Percentiles rank a stretch among this genome's conserved stretches.
Conservation (phyloP, 2,329 filamentous ascomycete genomes). For the Zymoseptoria crescenta region DNA sequence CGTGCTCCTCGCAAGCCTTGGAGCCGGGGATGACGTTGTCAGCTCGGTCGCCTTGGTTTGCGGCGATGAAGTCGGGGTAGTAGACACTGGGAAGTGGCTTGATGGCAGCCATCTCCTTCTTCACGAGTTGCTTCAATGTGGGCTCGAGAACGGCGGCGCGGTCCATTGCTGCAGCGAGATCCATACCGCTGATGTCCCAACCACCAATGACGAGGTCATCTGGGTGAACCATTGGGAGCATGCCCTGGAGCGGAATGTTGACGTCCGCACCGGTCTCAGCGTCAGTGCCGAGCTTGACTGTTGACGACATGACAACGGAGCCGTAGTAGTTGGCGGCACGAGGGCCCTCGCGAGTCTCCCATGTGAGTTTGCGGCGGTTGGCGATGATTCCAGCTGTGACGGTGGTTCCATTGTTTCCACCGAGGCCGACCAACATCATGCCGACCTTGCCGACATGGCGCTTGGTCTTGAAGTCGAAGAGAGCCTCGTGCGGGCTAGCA, state of each 20-base stretch:
- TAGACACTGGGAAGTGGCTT: conserved; percentile 90
- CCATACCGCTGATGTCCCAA: conserved; percentile 93
- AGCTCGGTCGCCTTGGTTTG: conserved; percentile 94
- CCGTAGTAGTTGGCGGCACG: conserved; percentile 94
- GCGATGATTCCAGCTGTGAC: conserved; percentile 95
- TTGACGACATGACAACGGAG: conserved; percentile 93
- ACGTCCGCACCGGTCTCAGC: conserved; percentile 76
- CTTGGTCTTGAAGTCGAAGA: conserved; percentile 96
- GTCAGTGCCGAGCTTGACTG: conserved; percentile 90
- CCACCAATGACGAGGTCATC: conserved; percentile 92
- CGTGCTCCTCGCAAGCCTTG: conserved; percentile 79
- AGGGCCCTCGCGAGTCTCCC: conserved; percentile 88
- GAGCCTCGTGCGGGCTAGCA: conserved; percentile 77
- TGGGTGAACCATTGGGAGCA: conserved; percentile 84
- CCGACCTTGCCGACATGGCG: conserved; percentile 88
- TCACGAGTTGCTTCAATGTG: conserved; percentile 79
- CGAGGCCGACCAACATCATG: conserved; percentile 95
- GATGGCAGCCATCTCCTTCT: conserved; percentile 87
- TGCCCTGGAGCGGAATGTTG: conserved; percentile 90
- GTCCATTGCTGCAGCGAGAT: conserved; percentile 88
- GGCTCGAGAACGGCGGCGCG: conserved; percentile 91
- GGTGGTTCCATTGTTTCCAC: conserved; percentile 96
- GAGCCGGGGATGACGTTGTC: conserved; percentile 79
- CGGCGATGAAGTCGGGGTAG: conserved; percentile 98
- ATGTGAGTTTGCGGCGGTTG: conserved; percentile 76